A percentile compares a stretch with the other conserved stretches of the same genome.
phyloP scores from a whole-genome alignment of 305 asterid genomes.

The Fraxinus greggii region DNA sequence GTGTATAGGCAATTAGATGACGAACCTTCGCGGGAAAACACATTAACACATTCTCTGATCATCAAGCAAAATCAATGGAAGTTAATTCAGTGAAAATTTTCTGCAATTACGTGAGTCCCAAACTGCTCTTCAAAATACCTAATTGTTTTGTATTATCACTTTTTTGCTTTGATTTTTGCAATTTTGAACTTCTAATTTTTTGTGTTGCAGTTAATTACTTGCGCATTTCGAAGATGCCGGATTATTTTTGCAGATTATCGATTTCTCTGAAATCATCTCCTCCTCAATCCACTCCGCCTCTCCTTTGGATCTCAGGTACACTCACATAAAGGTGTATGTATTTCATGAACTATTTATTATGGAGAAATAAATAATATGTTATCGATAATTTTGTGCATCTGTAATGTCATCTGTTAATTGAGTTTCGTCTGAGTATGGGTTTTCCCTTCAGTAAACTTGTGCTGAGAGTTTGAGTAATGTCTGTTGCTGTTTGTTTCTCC shows the following conservation, averaged over 20 bases:
- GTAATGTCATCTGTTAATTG: background rate
- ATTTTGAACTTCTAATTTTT: background rate
- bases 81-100: conserved; percentile 48
- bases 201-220: conserved; percentile 55
- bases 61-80: conserved; percentile 32
- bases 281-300: conserved; percentile 35
- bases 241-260: conserved; percentile 69
- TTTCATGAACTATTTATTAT: background rate
- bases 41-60: background rate
- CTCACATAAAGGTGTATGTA: background rate
- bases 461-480: background rate
- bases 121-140: conserved; percentile 10
- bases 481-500: background rate
- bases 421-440: background rate
- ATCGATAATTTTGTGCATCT: background rate
- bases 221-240: conserved; percentile 73
- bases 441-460: background rate
- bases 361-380: background rate
- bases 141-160: background rate
- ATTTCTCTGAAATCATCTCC: conserved; percentile 38
- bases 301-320: conserved; percentile 63
- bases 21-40: background rate
- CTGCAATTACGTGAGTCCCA: conserved; percentile 47
- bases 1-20: too few relatives aligned
- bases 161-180: background rate